A percentile compares a stretch with the other conserved stretches of the same genome.
Conservation (phyloP, 805 yeast species). For the Cyberlindnera petersonii region DNA sequence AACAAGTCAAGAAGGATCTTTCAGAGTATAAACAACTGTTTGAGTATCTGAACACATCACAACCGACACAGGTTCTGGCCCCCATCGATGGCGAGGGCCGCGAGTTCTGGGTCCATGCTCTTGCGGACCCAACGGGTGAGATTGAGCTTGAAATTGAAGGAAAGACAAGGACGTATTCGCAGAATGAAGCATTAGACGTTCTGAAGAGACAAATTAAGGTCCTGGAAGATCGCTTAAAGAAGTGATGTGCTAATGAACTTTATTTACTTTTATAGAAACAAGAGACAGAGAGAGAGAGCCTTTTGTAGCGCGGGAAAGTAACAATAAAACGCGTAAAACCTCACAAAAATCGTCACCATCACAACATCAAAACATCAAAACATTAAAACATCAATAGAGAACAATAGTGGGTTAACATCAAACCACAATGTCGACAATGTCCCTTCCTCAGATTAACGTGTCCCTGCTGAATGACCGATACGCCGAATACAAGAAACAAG, state of each 20-base stretch:
- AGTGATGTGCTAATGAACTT: not conserved
- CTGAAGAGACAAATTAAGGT: constrained; percentile 8
- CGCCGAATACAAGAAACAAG: constrained; percentile 7
- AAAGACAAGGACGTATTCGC: constrained; percentile 1
- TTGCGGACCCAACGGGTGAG: constrained; percentile 9
- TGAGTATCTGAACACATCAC: constrained; percentile 4
- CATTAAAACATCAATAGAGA: not conserved
- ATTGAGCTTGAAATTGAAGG: constrained; percentile 18
- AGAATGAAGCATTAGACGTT: constrained; percentile 10
- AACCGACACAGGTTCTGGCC: constrained; percentile 15
- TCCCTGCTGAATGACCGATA: constrained; percentile 12
- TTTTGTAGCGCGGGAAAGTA: no score
- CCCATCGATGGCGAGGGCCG: constrained; percentile 22
- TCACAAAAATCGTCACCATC: no score
- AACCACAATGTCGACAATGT: not conserved
- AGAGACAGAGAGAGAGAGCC: no score
- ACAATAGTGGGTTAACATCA: not conserved
- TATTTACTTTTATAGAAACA: not conserved
- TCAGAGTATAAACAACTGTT: constrained; percentile 12
- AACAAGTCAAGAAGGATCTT: constrained; percentile 5
- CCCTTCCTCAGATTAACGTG: constrained; percentile 6
- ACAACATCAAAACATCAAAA: not conserved
- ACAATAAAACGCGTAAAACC: no score
- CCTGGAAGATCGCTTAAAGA: constrained; percentile 2
- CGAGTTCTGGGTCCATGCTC: constrained; percentile 23